Evolutionary conservation across 2,329 filamentous ascomycete genomes (phyloP).

Genomic region (Talaromyces sp.): DNA sequence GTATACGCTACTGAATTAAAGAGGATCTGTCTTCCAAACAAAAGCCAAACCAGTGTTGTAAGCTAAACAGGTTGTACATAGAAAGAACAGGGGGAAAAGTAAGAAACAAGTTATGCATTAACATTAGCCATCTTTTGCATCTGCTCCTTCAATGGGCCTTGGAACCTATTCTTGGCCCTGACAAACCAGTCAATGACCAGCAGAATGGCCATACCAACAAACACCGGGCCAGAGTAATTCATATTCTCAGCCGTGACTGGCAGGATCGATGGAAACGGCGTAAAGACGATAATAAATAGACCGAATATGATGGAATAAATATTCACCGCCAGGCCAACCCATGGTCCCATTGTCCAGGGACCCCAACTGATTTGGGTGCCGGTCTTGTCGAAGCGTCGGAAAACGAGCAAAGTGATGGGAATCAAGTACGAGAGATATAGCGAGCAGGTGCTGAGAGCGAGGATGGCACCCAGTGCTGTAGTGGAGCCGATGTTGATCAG

Average conservation of each 20-base stretch:
- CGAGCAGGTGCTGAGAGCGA: conserved; percentile 39
- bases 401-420: conserved; percentile 37
- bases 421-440: conserved; percentile 44
- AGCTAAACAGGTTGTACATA: background rate
- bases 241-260: conserved; percentile 39
- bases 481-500: conserved; percentile 43
- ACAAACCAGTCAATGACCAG: conserved; percentile 20
- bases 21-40: background rate
- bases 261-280: conserved; percentile 29
- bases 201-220: conserved; percentile 25
- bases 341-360: conserved; percentile 26
- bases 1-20: background rate
- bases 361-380: conserved; percentile 27
- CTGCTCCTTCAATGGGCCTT: conserved; percentile 17
- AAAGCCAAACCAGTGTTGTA: background rate
- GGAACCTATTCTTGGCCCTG: conserved; percentile 15
- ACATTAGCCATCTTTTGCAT: conserved; percentile 7
- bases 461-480: conserved; percentile 42
- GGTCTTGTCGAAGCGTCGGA: conserved; percentile 31
- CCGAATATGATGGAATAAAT: conserved; percentile 38
- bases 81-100: background rate
- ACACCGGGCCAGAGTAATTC: conserved; percentile 42
- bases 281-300: conserved; percentile 32
- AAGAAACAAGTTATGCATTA: background rate
- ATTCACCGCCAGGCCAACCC: conserved; percentile 29